Evolutionary conservation across 768 basidiomycete species (phyloP).

Genomic region (Kwoniella botswanensis): DNA sequence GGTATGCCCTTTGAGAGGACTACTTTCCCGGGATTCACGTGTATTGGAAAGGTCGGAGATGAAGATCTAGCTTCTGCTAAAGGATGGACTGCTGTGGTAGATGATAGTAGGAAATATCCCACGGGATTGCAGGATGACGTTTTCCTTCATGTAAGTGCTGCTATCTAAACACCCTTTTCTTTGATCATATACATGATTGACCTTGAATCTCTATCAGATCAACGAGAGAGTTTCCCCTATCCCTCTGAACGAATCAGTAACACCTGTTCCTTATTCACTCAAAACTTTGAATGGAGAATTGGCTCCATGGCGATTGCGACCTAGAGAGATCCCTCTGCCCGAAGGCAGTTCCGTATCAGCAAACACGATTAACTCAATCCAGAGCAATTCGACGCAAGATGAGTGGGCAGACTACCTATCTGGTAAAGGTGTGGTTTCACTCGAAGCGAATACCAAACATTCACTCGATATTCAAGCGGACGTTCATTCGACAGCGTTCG

Average conservation of each 20-base stretch:
- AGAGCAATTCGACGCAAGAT: background rate
- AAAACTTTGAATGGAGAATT: conserved; percentile 25
- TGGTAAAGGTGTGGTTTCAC: conserved; percentile 2
- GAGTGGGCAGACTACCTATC: conserved; percentile 13
- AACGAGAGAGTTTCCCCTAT: conserved; percentile 24
- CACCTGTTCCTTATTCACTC: conserved; percentile 16
- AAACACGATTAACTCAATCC: conserved; percentile 4
- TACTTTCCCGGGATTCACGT: conserved; percentile 32
- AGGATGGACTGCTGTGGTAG: conserved; percentile 16
- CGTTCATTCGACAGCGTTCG: conserved; percentile 40
- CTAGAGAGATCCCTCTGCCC: conserved; percentile 19
- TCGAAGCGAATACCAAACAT: conserved; percentile 11
- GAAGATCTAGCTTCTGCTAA: conserved; percentile 11
- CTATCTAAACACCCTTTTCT: background rate
- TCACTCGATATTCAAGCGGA: conserved; percentile 29
- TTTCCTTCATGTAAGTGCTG: conserved; percentile 23
- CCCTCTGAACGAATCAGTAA: background rate
- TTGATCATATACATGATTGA: background rate
- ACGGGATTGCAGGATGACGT: conserved; percentile 28
- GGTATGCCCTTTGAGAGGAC: conserved; percentile 38
- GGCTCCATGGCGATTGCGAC: conserved; percentile 18
- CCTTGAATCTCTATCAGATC: conserved; percentile 6
- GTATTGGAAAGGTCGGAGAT: conserved; percentile 22
- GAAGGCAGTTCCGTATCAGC: conserved; percentile 12
- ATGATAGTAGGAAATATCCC: conserved; percentile 21